These are phyloP conservation scores for Umbelopsis isabellina DNA, from an alignment of 192 early-diverging fungal genomes.

Conservation along the genomic window DNA sequence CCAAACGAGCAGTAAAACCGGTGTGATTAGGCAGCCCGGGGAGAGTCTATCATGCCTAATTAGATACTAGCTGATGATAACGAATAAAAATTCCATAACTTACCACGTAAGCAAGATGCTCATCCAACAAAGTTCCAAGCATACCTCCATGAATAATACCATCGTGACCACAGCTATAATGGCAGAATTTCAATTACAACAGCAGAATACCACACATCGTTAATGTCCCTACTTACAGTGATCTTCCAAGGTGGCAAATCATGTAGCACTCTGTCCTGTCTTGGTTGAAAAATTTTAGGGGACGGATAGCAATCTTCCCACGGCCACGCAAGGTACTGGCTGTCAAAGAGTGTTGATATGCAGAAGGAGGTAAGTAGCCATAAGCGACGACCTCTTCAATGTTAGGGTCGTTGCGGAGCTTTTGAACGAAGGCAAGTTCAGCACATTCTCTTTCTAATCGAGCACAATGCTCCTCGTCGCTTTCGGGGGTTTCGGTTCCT, in stretches of 20 bases:
- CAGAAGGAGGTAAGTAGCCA: conserved; percentile 30
- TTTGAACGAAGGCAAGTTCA: not conserved
- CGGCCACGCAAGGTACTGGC: conserved; percentile 52
- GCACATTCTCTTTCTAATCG: not conserved
- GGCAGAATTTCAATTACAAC: too few species aligned
- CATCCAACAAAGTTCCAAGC: conserved; percentile 43
- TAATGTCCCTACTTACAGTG: conserved; percentile 37
- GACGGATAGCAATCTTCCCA: conserved; percentile 54
- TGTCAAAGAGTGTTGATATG: conserved; percentile 36
- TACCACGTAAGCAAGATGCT: conserved; percentile 43
- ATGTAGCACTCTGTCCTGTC: conserved; percentile 54
- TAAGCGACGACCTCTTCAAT: conserved; percentile 30
- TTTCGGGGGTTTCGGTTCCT: not conserved
- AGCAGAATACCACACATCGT: too few species aligned
- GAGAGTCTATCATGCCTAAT: conserved; percentile 2
- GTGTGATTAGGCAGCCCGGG: conserved; percentile 32
- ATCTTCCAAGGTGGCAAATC: conserved; percentile 69
- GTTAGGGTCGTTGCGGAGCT: conserved; percentile 14
- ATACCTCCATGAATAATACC: conserved; percentile 77
- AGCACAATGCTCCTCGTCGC: conserved; percentile 1
- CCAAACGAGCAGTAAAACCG: conserved; percentile 36
- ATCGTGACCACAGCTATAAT: not conserved
- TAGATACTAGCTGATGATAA: not conserved
- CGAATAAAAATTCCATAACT: not conserved
- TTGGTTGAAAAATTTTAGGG: conserved; percentile 55